phyloP scores from a whole-genome alignment of 208 protist species.

The Crithidia acanthocephali region DNA sequence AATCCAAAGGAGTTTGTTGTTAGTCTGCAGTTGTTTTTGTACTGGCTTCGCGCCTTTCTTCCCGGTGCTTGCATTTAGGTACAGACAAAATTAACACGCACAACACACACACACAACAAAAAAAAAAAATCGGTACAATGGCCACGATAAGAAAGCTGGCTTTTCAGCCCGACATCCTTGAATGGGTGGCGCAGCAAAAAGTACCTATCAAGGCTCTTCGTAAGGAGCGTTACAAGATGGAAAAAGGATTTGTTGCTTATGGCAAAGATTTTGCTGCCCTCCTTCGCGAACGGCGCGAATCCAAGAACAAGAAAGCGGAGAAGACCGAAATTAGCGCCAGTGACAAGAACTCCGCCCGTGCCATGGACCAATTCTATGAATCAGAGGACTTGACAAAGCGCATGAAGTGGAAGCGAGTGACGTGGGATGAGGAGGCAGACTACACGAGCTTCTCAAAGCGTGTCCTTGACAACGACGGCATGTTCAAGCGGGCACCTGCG shows the following conservation, averaged over 20 bases:
- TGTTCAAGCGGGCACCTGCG: constrained; percentile 81
- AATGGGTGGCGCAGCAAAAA: constrained; percentile 62
- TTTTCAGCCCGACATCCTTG: constrained; percentile 78
- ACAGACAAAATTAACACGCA: too few relatives aligned
- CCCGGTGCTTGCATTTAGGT: too few relatives aligned
- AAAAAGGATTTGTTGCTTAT: constrained; percentile 85
- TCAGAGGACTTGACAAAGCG: constrained; percentile 88
- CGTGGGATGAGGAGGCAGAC: constrained; percentile 91
- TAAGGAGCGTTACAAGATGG: constrained; percentile 61
- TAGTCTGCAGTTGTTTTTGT: not conserved
- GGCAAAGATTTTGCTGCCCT: constrained; percentile 57
- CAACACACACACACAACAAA: too few relatives aligned
- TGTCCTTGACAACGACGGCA: constrained; percentile 81
- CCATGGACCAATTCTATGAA: constrained; percentile 89
- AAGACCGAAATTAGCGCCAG: constrained; percentile 1
- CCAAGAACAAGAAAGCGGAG: constrained; percentile 11
- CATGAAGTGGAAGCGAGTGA: constrained; percentile 94
- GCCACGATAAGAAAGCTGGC: constrained; percentile 29
- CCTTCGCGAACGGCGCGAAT: constrained; percentile 21
- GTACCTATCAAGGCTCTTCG: constrained; percentile 38
- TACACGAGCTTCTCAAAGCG: constrained; percentile 86
- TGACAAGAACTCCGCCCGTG: constrained; percentile 23
- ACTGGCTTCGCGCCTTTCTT: not conserved
- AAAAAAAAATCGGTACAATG: constrained; percentile 25
- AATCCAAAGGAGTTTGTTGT: not conserved